These are phyloP conservation scores for Solanum tacnaense DNA, from an alignment of 257 asterid species.

Conservation along the genomic window DNA sequence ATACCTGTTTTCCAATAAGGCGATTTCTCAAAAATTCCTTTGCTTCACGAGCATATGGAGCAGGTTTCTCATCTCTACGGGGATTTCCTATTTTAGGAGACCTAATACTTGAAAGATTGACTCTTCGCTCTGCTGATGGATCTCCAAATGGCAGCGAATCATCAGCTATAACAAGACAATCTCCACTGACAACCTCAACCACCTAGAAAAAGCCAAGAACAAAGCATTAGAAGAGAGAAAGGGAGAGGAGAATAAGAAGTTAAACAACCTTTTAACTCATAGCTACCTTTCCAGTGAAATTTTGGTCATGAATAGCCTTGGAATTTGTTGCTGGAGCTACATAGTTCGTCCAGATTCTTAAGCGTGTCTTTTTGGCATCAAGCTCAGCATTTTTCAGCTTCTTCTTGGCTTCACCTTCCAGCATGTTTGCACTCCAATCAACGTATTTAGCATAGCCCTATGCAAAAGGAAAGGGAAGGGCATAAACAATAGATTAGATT, in stretches of 20 bases:
- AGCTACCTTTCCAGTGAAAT: conserved; percentile 80
- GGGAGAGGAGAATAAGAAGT: not conserved
- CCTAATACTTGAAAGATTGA: conserved; percentile 93
- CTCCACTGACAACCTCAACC: conserved; percentile 78
- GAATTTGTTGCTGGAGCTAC: conserved; percentile 80
- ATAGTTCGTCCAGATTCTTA: conserved; percentile 81
- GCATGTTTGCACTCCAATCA: conserved; percentile 82
- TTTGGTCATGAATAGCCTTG: conserved; percentile 93
- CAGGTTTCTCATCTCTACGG: conserved; percentile 87
- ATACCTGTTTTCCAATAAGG: conserved; percentile 80
- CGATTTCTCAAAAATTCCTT: conserved; percentile 92
- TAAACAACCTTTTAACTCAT: not conserved
- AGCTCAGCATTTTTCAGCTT: conserved; percentile 77
- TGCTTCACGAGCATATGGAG: conserved; percentile 93
- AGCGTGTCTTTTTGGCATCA: conserved; percentile 71
- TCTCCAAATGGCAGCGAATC: conserved; percentile 86
- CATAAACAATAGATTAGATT: not conserved
- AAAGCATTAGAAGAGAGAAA: not conserved
- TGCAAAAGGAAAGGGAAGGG: not conserved
- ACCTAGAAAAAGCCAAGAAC: conserved; percentile 41
- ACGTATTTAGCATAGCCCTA: conserved; percentile 87
- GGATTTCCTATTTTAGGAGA: conserved; percentile 95
- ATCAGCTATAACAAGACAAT: conserved; percentile 82
- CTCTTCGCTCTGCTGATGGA: conserved; percentile 91
- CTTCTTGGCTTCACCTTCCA: conserved; percentile 70